Conservation (phyloP, 371 early-diverging fungal species). For the Mortierella polycephala region DNA sequence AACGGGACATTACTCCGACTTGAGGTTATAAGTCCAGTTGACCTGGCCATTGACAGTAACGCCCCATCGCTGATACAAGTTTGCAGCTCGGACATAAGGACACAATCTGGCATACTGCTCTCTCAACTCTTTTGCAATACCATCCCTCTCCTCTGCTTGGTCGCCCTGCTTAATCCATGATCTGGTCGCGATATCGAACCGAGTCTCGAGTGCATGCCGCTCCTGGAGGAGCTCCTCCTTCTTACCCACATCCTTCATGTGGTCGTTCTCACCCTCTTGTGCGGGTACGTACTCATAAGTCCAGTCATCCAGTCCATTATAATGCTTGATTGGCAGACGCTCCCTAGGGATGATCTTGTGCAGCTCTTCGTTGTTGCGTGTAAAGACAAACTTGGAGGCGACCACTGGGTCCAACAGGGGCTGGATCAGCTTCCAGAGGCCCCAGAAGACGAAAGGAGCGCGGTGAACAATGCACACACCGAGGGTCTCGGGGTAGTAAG, state of each 20-base stretch:
- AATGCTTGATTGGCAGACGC: slow-evolving; percentile 39
- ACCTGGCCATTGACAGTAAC: slow-evolving; percentile 31
- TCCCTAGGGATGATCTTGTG: slow-evolving; percentile 66
- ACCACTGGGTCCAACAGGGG: slow-evolving; percentile 93
- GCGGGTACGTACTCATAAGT: slow-evolving; percentile 54
- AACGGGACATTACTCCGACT: neutral
- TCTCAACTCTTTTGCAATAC: slow-evolving; percentile 31
- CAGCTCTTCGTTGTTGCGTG: slow-evolving; percentile 66
- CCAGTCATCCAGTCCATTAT: slow-evolving; percentile 55
- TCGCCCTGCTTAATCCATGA: slow-evolving; percentile 39
- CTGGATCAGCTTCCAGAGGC: slow-evolving; percentile 83
- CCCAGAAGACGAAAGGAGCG: slow-evolving; percentile 91
- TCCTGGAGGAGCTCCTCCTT: slow-evolving; percentile 36
- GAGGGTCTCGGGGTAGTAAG: slow-evolving; percentile 94
- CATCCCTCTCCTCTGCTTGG: slow-evolving; percentile 33
- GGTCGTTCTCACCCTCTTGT: slow-evolving; percentile 35
- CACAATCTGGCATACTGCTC: slow-evolving; percentile 45
- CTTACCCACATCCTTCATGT: slow-evolving; percentile 26
- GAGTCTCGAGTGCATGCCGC: slow-evolving; percentile 23
- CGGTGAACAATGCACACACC: slow-evolving; percentile 81
- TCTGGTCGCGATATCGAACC: slow-evolving; percentile 40
- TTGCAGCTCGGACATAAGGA: slow-evolving; percentile 50
- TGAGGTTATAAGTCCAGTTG: slow-evolving; percentile 47
- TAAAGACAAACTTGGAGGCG: slow-evolving; percentile 85
- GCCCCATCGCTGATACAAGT: slow-evolving; percentile 53